phyloP scores from a whole-genome alignment of 163 green algal genomes.

The Chlorella variabilis region DNA sequence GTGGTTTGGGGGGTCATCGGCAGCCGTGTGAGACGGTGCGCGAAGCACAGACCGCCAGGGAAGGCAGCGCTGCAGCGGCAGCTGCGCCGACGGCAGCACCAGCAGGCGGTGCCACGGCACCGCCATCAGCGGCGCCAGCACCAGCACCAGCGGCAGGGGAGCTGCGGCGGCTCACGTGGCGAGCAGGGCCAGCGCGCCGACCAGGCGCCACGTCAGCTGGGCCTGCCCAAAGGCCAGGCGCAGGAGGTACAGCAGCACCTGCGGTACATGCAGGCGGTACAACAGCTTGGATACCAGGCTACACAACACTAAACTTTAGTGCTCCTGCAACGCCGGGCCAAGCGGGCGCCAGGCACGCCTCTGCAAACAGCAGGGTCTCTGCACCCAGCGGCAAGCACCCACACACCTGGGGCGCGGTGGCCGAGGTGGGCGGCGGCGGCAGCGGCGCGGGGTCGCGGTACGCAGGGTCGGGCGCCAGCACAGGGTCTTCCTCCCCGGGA shows the following conservation, averaged over 20 bases:
- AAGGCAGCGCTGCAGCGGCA: not conserved
- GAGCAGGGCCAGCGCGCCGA: conserved; percentile 63
- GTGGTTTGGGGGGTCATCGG: no score
- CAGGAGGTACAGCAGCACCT: conserved; percentile 80
- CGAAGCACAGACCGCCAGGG: no score
- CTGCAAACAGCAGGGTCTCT: no score
- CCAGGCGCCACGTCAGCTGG: conserved; percentile 68
- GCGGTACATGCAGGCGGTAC: not conserved
- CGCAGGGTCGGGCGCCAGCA: not conserved
- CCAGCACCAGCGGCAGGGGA: not conserved
- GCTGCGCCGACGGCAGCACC: not conserved
- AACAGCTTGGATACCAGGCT: no score
- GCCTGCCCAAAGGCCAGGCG: conserved; percentile 67
- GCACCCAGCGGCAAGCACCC: no score
- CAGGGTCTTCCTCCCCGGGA: not conserved
- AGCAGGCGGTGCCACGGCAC: not conserved
- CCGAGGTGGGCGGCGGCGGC: conserved; percentile 55
- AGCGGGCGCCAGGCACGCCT: no score
- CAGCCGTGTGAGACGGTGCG: not conserved
- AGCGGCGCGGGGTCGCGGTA: conserved; percentile 35
- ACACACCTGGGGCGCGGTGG: conserved; percentile 63
- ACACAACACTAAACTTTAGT: no score
- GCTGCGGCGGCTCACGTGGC: conserved; percentile 53
- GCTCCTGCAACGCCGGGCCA: no score
- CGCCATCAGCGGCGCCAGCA: no score